Base-by-base conservation (phyloP, 257 asterid species). In the Ocimum tenuiflorum region DNA sequence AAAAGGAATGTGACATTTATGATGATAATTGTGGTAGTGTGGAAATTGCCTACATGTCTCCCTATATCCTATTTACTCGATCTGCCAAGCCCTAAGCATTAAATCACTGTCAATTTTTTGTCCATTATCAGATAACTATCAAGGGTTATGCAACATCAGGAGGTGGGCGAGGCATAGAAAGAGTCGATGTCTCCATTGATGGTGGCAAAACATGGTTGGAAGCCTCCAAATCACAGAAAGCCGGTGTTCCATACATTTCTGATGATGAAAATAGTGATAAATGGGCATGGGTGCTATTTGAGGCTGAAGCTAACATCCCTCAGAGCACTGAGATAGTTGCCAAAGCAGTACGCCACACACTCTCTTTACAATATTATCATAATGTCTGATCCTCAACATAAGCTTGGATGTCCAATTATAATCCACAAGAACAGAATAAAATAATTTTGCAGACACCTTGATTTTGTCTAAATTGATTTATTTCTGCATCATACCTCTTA, bases 121-220 rank as follows among this genome's bases (percentile, higher is more conserved):
- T 54, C 33, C 53, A 55, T 76, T 50, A 41, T 69, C 87, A 92
- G 99, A 41, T 94, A 66, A 80, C 63, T 43, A 76, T 94, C 59
- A 90, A 86, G 84, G 99, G 99, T 57, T 94, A 94, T 19, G 99
- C 99, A 3, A 88, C 79, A 47, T 84, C 99, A 62, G 99, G 99
- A 68, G 99, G 99, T 24, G 99, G 96, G 3, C 85, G 97, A 35
- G 97, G 99, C 77, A 90, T 94, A 38, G 31, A 27, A 2, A 27
- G 4, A 27, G 3, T 27, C 31, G 3, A 27, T 27, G 2, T 27
- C 2, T 27, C 31, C 94, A 35, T 77, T 4, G 88, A 89, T 69
- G 89, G 95, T 14, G 95, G 96, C 55, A 81, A 79, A 68, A 81
- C 85, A 13, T 89, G 95, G 95, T 31, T 71, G 58, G 96, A 89